Evolutionary conservation across 768 basidiomycete species (phyloP).

Genomic region (Macrocybe gigantea): DNA sequence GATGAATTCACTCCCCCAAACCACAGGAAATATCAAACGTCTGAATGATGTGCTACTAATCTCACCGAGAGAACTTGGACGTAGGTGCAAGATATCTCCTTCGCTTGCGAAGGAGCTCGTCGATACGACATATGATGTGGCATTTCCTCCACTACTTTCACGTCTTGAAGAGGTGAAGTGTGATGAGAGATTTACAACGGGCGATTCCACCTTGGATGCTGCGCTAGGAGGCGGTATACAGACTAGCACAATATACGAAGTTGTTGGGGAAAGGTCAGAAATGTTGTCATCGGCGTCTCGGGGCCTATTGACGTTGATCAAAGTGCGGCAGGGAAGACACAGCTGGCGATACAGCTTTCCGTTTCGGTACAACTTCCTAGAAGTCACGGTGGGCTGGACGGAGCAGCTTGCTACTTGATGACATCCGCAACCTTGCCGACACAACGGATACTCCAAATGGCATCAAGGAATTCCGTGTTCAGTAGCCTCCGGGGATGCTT

Average conservation of each 20-base stretch:
- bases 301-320: background rate
- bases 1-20: too few species aligned
- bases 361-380: slow-evolving; percentile 69
- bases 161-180: slow-evolving; percentile 33
- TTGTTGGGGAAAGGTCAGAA: slow-evolving; percentile 81
- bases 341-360: slow-evolving; percentile 81
- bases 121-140: slow-evolving; percentile 38
- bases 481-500: slow-evolving; percentile 39
- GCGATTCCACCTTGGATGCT: slow-evolving; percentile 63
- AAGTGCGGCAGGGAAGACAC: slow-evolving; percentile 94
- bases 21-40: slow-evolving; percentile 32
- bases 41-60: slow-evolving; percentile 39
- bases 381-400: slow-evolving; percentile 50
- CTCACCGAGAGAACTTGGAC: slow-evolving; percentile 45
- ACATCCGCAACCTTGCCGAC: slow-evolving; percentile 69
- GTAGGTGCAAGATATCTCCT: slow-evolving; percentile 46
- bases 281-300: background rate
- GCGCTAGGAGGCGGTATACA: slow-evolving; percentile 75
- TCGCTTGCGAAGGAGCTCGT: slow-evolving; percentile 47
- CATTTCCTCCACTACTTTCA: slow-evolving; percentile 28
- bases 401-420: slow-evolving; percentile 74
- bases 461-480: slow-evolving; percentile 42
- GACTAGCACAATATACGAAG: slow-evolving; percentile 80
- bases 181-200: slow-evolving; percentile 59
- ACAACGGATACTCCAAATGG: slow-evolving; percentile 60